Evolutionary conservation across 495 filamentous ascomycete species (phyloP), one percentile per base, ranked within the genome.

Genomic region (Neurospora pannonica): DNA sequence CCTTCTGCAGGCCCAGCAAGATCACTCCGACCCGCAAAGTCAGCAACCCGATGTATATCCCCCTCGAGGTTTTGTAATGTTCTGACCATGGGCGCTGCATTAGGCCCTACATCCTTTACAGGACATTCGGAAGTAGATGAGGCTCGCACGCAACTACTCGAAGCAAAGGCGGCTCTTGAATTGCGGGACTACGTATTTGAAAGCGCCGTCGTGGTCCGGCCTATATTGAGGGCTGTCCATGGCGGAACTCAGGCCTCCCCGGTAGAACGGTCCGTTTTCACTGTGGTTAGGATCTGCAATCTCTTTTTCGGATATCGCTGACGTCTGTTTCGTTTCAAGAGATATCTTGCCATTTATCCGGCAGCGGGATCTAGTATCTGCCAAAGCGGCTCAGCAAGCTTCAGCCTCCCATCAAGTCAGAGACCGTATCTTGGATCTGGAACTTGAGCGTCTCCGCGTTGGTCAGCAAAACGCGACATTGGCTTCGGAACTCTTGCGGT

Each of bases 171-270:
- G 69, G 84, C 85, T 62, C 92, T 93, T 78, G 85, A 87, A 39
- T 84, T 94, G 72, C 89, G 88, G 72, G 89, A 89, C 76, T 89
- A 88, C 75, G 87, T 93, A n/a, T 82, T 91, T 15, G 87, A 89
- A 70, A 90, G 85, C 71, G 88, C 92, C 36, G 81, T 95, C 74
- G 87, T 88, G 75, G 88, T 89, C 31, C 90, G 92, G 77, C 93
- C 93, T 11, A 90, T 90, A 70, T 82, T 97, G 71, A 93, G 92
- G 78, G 91, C 93, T 2, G 88, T 94, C 71, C 92, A 95, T 79
- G 83, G 89, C 70, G 91, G 90, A 69, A 89, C 87, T 4, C 87
- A 88, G 67, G 85, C 88, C n/a, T 89, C 88, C 4, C 87, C 87
- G 62, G 83, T 89, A 75, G 92, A 95, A 81, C 86, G 90, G 92